A percentile compares a stretch with the other conserved stretches of the same genome.
Conservation (phyloP, 1,284 basidiomycete genomes). For the Sanghuangporus baumii region DNA sequence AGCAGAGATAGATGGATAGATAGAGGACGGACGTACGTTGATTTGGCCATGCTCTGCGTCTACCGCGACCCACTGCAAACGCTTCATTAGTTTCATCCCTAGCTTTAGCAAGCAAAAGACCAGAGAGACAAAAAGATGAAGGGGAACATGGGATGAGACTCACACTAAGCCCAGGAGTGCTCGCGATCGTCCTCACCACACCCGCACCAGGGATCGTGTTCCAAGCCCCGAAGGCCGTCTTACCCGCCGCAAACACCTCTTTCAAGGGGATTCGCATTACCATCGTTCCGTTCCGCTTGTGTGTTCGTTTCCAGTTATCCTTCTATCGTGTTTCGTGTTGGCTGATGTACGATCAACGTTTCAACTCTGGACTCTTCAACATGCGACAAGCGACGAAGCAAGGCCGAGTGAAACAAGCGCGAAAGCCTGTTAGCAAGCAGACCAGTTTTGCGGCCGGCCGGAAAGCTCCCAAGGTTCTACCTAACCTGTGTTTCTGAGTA, state of each 20-base stretch:
- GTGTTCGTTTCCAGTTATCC: neutral
- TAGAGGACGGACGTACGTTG: conserved; percentile 8
- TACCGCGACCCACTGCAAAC: conserved; percentile 15
- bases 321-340: neutral
- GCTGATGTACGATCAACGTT: neutral
- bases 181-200: conserved; percentile 13
- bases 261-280: conserved; percentile 14
- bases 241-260: conserved; percentile 3
- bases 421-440: too few species aligned
- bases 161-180: conserved; percentile 17
- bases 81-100: neutral
- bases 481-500: too few species aligned
- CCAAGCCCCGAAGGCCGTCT: conserved; percentile 16
- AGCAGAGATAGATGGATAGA: neutral
- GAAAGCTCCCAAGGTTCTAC: too few species aligned
- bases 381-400: neutral
- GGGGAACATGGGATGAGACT: too few species aligned
- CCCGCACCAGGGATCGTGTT: conserved; percentile 14
- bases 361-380: neutral
- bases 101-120: neutral
- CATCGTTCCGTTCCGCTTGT: neutral
- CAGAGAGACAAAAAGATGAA: neutral
- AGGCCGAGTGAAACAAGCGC: too few species aligned
- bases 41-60: conserved; percentile 18
- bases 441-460: too few species aligned